Percentiles rank a stretch among this genome's conserved stretches.
phyloP scores from a whole-genome alignment of 768 basidiomycete species.

The Mycena indigotica region DNA sequence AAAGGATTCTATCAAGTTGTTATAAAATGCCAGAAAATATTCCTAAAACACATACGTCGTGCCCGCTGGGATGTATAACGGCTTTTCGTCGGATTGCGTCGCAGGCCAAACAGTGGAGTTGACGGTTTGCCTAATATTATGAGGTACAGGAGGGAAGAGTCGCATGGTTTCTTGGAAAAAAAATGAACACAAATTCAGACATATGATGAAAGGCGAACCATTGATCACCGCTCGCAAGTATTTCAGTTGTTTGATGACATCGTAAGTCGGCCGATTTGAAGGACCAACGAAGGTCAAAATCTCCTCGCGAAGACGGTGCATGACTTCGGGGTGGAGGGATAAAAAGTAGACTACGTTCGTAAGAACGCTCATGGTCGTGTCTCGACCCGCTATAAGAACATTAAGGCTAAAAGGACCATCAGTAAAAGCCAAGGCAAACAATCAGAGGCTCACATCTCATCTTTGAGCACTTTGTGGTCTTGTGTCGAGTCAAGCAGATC shows the following conservation, averaged over 20 bases:
- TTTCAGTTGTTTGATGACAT: constrained; percentile 59
- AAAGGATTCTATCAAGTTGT: constrained; percentile 25
- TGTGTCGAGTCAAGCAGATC: constrained; percentile 54
- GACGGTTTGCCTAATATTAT: constrained; percentile 28
- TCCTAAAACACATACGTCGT: constrained; percentile 24
- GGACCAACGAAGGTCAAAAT: constrained; percentile 48
- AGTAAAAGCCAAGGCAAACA: background rate
- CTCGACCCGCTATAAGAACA: background rate
- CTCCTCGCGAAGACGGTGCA: constrained; percentile 50
- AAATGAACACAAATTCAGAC: background rate
- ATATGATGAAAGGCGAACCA: constrained; percentile 33
- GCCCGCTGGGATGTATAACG: constrained; percentile 36
- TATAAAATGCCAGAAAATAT: background rate
- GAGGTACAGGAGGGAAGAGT: constrained; percentile 54
- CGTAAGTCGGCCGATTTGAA: constrained; percentile 48
- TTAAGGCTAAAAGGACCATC: background rate
- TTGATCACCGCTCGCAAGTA: constrained; percentile 37
- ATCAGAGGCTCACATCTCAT: constrained; percentile 40
- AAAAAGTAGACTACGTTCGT: constrained; percentile 38
- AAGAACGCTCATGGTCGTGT: constrained; percentile 31
- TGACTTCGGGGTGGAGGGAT: constrained; percentile 43
- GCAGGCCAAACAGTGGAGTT: constrained; percentile 32
- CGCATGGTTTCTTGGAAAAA: constrained; percentile 47
- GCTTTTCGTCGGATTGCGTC: constrained; percentile 25
- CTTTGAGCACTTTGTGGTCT: constrained; percentile 42